Percentiles rank a stretch among this genome's conserved stretches.
Conservation (phyloP, 768 basidiomycete species). For the Mrakia frigida region DNA sequence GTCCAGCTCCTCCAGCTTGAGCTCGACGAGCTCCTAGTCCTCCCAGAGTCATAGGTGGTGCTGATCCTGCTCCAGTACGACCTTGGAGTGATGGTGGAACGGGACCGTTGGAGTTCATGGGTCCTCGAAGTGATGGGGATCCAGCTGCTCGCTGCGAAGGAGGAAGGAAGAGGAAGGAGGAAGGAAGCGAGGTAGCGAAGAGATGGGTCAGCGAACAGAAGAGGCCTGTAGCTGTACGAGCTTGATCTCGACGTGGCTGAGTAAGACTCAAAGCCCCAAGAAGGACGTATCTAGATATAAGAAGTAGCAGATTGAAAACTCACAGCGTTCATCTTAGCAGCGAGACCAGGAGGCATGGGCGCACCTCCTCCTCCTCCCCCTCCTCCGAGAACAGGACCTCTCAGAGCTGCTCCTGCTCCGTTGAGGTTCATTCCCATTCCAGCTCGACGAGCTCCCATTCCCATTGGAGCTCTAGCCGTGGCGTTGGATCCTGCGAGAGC, state of each 20-base stretch:
- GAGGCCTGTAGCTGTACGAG: neutral
- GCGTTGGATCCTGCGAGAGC: slow-evolving; percentile 6
- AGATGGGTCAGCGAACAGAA: neutral
- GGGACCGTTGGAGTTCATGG: slow-evolving; percentile 18
- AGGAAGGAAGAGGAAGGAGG: neutral
- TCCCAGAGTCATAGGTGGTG: slow-evolving; percentile 16
- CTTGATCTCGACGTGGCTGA: no score
- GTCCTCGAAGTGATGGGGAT: slow-evolving; percentile 14
- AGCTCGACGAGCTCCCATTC: slow-evolving; percentile 24
- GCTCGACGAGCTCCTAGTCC: slow-evolving; percentile 25
- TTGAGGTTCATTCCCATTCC: slow-evolving; percentile 27
- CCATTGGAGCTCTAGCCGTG: neutral
- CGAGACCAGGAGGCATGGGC: slow-evolving; percentile 32
- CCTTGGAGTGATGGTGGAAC: slow-evolving; percentile 27
- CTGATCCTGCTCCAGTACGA: slow-evolving; percentile 13
- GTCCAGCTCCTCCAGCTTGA: slow-evolving; percentile 19
- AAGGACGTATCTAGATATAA: no score
- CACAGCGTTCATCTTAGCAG: slow-evolving; percentile 28
- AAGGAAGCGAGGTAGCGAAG: no score
- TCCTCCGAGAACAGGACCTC: slow-evolving; percentile 26
- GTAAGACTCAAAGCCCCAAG: no score
- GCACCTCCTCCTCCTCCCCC: slow-evolving; percentile 16
- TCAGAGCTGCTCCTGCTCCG: slow-evolving; percentile 2
- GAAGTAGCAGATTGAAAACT: no score
- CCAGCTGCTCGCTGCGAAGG: neutral